Evolutionary conservation across 202 grass and related monocot species (phyloP).

Genomic region (Tripidium arundinaceum): DNA sequence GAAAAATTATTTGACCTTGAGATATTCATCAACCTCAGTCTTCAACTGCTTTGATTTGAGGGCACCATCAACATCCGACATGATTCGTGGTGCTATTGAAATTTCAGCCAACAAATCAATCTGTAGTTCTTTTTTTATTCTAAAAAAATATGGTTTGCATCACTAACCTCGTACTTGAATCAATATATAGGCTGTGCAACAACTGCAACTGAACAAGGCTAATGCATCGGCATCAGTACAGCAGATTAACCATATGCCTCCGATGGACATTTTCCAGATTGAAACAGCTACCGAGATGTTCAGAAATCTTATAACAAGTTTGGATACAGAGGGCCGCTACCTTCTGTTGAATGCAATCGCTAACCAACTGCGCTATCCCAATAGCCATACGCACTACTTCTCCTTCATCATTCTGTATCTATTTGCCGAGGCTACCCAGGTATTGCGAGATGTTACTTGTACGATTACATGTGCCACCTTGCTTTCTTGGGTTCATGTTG

Average conservation of each 20-base stretch:
- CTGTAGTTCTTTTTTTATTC: not conserved
- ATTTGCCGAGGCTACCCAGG: slow-evolving; percentile 62
- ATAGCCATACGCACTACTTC: slow-evolving; percentile 90
- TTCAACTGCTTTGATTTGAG: slow-evolving; percentile 76
- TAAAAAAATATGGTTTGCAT: not conserved
- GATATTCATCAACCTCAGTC: slow-evolving; percentile 73
- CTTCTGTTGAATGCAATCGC: slow-evolving; percentile 78
- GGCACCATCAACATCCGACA: slow-evolving; percentile 68
- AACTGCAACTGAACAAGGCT: slow-evolving; percentile 56
- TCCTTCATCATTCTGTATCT: slow-evolving; percentile 78
- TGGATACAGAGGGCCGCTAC: slow-evolving; percentile 80
- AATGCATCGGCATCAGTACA: slow-evolving; percentile 45
- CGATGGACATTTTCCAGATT: slow-evolving; percentile 75
- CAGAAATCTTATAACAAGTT: slow-evolving; percentile 58
- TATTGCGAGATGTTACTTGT: slow-evolving; percentile 21
- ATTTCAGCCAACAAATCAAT: slow-evolving; percentile 82
- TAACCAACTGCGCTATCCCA: slow-evolving; percentile 78
- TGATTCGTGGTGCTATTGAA: slow-evolving; percentile 64
- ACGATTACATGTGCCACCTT: not conserved
- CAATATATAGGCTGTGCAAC: slow-evolving; percentile 60
- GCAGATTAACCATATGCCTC: slow-evolving; percentile 51
- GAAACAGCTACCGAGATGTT: slow-evolving; percentile 69
- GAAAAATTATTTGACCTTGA: slow-evolving; percentile 56
- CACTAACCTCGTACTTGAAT: slow-evolving; percentile 24
- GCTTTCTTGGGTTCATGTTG: not conserved